Percentiles rank a stretch among this genome's conserved stretches.
phyloP scores from a whole-genome alignment of 345 rosid species.

The Gynandropsis gynandra region DNA sequence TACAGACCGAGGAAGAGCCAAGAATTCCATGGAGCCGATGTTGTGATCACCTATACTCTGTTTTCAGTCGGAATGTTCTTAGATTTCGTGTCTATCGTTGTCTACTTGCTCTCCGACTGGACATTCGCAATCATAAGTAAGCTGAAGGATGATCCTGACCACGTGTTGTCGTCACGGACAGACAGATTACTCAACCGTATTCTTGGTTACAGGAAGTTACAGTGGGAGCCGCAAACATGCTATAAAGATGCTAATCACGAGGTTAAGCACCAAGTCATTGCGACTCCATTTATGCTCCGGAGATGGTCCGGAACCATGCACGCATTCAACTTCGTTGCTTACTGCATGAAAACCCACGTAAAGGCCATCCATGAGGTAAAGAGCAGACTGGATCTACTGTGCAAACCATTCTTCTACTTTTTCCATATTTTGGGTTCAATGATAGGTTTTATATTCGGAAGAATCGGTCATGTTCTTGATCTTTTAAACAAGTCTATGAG shows the following conservation, averaged over 20 bases:
- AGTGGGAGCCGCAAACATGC: neutral
- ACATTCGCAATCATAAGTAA: constrained; percentile 1
- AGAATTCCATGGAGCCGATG: constrained; percentile 14
- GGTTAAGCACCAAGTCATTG: neutral
- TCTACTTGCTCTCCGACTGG: constrained; percentile 11
- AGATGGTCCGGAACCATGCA: constrained; percentile 11
- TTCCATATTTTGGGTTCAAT: neutral
- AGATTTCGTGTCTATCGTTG: constrained; percentile 4
- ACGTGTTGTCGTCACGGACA: neutral
- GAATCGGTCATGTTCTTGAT: no score
- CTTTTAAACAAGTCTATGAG: no score
- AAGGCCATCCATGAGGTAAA: neutral
- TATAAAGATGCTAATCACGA: neutral
- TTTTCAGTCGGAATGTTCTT: constrained; percentile 14
- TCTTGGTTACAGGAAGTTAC: neutral
- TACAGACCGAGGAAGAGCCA: constrained; percentile 10
- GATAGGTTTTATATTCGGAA: neutral
- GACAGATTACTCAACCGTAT: neutral
- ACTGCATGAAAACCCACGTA: constrained; percentile 10
- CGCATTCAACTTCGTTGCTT: constrained; percentile 14
- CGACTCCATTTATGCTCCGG: constrained; percentile 1
- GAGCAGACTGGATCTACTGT: neutral
- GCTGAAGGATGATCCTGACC: constrained; percentile 10
- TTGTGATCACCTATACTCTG: constrained; percentile 10
- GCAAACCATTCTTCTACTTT: neutral